Percentiles rank a stretch among this genome's conserved stretches.
Evolutionary conservation across 163 green algal species (phyloP).

Genomic region (Trebouxia gelatinosa): DNA sequence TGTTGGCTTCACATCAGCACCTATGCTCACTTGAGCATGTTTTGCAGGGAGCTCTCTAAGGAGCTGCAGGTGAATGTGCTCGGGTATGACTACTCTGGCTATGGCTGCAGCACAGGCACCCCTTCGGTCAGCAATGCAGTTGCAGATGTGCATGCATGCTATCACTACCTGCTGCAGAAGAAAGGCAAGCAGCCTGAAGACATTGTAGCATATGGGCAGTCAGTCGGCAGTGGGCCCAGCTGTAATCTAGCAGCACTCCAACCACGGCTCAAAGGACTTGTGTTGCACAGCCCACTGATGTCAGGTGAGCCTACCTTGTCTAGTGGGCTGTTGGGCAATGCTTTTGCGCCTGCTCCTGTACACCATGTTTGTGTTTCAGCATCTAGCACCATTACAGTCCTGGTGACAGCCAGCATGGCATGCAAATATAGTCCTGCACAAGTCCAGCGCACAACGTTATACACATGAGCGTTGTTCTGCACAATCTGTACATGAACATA

Average conservation of each 20-base stretch:
- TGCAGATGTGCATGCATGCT: slow-evolving; percentile 68
- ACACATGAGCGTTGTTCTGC: no score
- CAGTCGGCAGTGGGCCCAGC: slow-evolving; percentile 71
- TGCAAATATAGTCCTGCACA: not conserved
- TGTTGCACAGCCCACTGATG: slow-evolving; percentile 70
- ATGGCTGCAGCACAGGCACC: slow-evolving; percentile 64
- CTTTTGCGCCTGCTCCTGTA: no score
- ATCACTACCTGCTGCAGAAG: slow-evolving; percentile 43
- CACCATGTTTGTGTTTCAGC: not conserved
- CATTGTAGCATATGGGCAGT: slow-evolving; percentile 75
- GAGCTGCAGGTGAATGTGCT: slow-evolving; percentile 55
- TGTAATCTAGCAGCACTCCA: slow-evolving; percentile 61
- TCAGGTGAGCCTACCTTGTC: slow-evolving; percentile 47
- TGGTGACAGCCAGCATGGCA: not conserved
- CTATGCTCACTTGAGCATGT: no score
- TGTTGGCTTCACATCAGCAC: no score
- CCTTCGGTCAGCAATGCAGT: slow-evolving; percentile 62
- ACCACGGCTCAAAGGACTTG: slow-evolving; percentile 64
- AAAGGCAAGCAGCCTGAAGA: slow-evolving; percentile 44
- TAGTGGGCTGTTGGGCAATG: no score
- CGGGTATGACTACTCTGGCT: slow-evolving; percentile 59
- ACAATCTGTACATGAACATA: no score
- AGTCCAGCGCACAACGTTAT: no score
- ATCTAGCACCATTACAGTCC: not conserved
- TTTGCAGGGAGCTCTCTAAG: slow-evolving; percentile 46